These are phyloP conservation scores for Didymella glomerata DNA, from an alignment of 2,329 filamentous ascomycete genomes.

Conservation along the genomic window DNA sequence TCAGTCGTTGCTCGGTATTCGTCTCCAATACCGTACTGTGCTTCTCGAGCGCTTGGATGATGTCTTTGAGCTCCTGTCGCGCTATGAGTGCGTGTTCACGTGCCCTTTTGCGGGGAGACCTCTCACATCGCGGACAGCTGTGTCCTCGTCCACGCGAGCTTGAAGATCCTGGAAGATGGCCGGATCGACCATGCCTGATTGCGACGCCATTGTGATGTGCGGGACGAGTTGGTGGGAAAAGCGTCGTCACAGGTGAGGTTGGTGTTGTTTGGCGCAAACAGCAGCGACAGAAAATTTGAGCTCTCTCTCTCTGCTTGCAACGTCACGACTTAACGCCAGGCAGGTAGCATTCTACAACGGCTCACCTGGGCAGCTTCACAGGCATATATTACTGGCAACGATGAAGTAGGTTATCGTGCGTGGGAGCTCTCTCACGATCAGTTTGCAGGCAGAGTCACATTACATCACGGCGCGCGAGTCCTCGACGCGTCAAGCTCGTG, in stretches of 20 bases:
- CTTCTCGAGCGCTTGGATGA: constrained; percentile 83
- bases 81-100: constrained; percentile 43
- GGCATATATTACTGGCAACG: not conserved
- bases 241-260: constrained; percentile 11
- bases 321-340: constrained; percentile 17
- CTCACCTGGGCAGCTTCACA: not conserved
- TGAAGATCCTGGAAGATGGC: constrained; percentile 89
- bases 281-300: constrained; percentile 23
- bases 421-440: not conserved
- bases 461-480: not conserved
- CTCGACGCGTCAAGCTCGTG: not conserved
- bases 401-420: too few relatives aligned
- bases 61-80: constrained; percentile 74
- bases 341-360: not conserved
- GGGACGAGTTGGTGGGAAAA: not conserved
- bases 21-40: constrained; percentile 59
- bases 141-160: constrained; percentile 87
- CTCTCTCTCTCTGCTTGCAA: constrained; percentile 15
- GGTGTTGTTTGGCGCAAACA: constrained; percentile 18
- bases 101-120: constrained; percentile 22
- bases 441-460: not conserved
- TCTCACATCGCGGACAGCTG: constrained; percentile 75
- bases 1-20: constrained; percentile 18
- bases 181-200: constrained; percentile 72
- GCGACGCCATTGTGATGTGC: constrained; percentile 36